Base-by-base conservation (phyloP, 371 early-diverging fungal species). In the Batkoa obscura region DNA sequence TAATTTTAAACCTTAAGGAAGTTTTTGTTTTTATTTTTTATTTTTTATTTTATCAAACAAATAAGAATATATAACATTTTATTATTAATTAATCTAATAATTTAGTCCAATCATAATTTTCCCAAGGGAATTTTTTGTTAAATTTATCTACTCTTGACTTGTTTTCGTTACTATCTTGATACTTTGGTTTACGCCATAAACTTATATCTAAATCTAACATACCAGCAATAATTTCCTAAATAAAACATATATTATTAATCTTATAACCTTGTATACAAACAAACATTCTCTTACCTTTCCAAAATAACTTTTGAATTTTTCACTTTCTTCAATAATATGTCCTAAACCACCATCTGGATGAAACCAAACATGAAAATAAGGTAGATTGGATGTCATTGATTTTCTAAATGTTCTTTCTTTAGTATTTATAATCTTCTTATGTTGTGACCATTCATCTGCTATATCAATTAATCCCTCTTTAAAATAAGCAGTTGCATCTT, bases 291-390 rank as follows among this genome's bases (percentile, higher is more conserved):
- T 51, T 59, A 67, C 64, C 56, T 72, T 75, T 17, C 88, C 92
- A 69, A 93, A 88, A 79, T 83, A 89, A 37, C 74, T 73, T 34
- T 78, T 81, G 65, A 91, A 95, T 35, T 66, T 60, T 32, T 80
- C 74, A 0, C 73, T 59, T 42, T 88, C 77, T 65, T 96, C 97
- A 66, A 96, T 93, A n/a, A 94, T 86, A 65, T 96, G 97, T 0
- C 94, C 97, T 56, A 76, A 78, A 0, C 97, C 92, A 39, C 79
- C 73, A 58, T 90, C 81, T 1, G 86, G 80, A 35, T 84, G 81
- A 58, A 80, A 84, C 97, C 97, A 96, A 0, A 94, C 91, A 59
- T 96, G 97, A 60, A 96, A 93, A 63, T 87, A 96, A 1, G 94
- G 92, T 61, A 94, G 53, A 43, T 84, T 73, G 23, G 76, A 71